Evolutionary conservation across 1,139 yeast genomes (phyloP).

Genomic region (Saccharomycopsis hybrid): DNA sequence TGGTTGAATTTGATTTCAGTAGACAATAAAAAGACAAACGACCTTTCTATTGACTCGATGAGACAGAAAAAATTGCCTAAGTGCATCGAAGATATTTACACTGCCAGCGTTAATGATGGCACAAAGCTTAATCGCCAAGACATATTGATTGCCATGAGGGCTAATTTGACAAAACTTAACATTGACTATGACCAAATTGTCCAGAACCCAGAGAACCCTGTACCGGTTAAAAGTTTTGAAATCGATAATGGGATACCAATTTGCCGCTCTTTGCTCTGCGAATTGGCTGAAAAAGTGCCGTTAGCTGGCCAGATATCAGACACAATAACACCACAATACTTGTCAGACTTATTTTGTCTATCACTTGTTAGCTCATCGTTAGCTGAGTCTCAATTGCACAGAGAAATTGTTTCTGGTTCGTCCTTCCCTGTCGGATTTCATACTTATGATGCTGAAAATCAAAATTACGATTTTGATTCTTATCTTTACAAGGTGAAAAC

Average conservation of each 20-base stretch:
- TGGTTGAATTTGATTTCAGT: conserved; percentile 33
- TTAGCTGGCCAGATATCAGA: conserved; percentile 39
- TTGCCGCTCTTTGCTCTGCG: conserved; percentile 35
- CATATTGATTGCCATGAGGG: conserved; percentile 27
- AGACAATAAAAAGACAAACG: background rate
- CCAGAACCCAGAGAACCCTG: background rate
- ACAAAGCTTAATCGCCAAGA: background rate
- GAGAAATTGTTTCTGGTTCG: conserved; percentile 41
- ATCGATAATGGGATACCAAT: conserved; percentile 36
- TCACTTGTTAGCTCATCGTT: conserved; percentile 36
- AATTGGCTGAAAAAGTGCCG: conserved; percentile 35
- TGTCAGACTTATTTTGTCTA: conserved; percentile 37
- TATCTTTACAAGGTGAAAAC: conserved; percentile 28
- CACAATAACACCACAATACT: conserved; percentile 42
- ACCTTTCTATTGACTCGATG: background rate
- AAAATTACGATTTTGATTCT: background rate
- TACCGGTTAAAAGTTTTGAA: conserved; percentile 30
- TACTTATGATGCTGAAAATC: conserved; percentile 26
- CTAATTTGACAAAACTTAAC: conserved; percentile 33
- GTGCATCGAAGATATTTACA: conserved; percentile 2
- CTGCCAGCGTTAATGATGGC: background rate
- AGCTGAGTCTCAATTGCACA: conserved; percentile 40
- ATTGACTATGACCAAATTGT: conserved; percentile 18
- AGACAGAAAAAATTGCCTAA: background rate
- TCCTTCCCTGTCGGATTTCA: conserved; percentile 41